These are phyloP conservation scores for Epichloe aotearoae DNA, from an alignment of 2,329 filamentous ascomycete species.

Conservation along the genomic window DNA sequence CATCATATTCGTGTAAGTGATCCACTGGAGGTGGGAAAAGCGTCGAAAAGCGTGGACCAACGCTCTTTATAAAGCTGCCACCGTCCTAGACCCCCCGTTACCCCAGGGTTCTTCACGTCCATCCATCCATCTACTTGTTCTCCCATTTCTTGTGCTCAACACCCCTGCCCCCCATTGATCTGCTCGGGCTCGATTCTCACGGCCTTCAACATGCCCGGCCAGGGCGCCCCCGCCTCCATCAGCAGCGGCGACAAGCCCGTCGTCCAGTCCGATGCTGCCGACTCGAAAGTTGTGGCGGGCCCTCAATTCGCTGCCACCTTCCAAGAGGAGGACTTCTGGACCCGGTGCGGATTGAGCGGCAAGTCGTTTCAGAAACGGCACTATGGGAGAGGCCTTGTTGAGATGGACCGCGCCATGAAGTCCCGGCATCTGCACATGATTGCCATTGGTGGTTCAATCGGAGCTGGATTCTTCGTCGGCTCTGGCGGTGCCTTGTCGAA, in stretches of 20 bases:
- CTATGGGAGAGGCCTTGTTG: constrained; percentile 17
- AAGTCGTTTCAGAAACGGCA: constrained; percentile 22
- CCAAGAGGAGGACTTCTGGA: constrained; percentile 19
- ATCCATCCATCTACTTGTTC: too few relatives aligned
- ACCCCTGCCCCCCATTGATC: background rate
- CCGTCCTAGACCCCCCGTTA: too few relatives aligned
- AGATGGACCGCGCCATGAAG: constrained; percentile 37
- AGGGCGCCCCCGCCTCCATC: background rate
- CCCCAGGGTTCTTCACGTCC: too few relatives aligned
- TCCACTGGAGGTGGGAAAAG: background rate
- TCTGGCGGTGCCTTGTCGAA: constrained; percentile 39
- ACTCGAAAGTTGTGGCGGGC: constrained; percentile 3
- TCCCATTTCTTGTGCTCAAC: too few relatives aligned
- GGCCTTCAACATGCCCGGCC: constrained; percentile 1
- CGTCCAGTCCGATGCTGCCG: background rate
- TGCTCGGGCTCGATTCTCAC: background rate
- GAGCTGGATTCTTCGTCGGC: constrained; percentile 50
- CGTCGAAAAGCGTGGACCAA: background rate
- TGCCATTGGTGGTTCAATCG: constrained; percentile 47
- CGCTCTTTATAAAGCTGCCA: background rate
- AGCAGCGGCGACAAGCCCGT: constrained; percentile 5
- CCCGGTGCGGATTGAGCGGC: constrained; percentile 22
- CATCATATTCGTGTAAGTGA: background rate
- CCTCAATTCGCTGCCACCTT: constrained; percentile 8
- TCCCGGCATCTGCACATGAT: constrained; percentile 49